Conservation (phyloP, 2,329 filamentous ascomycete genomes). For the Alternaria ventricosa region DNA sequence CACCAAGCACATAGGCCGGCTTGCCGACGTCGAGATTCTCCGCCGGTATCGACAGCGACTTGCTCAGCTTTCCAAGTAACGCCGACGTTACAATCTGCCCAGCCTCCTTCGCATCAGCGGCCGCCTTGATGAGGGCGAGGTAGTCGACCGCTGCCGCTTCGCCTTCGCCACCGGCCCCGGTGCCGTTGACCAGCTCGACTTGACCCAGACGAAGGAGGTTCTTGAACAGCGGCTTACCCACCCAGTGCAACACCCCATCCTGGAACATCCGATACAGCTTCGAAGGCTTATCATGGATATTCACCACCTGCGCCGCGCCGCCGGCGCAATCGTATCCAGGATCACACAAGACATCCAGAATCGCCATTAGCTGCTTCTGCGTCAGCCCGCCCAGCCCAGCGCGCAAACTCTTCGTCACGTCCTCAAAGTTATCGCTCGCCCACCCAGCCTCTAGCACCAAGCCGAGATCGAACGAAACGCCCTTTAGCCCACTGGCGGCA, state of each 20-base stretch:
- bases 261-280: slow-evolving; percentile 14
- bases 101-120: slow-evolving; percentile 9
- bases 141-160: slow-evolving; percentile 6
- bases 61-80: slow-evolving; percentile 9
- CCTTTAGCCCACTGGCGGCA: slow-evolving; percentile 6
- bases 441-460: slow-evolving; percentile 8
- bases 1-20: slow-evolving; percentile 17
- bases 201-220: slow-evolving; percentile 12
- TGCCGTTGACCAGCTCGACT: slow-evolving; percentile 9
- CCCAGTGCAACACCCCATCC: slow-evolving; percentile 9
- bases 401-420: slow-evolving; percentile 11
- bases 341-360: slow-evolving; percentile 10
- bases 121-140: slow-evolving; percentile 10
- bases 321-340: slow-evolving; percentile 3
- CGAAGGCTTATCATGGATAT: slow-evolving; percentile 9
- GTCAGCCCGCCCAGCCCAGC: slow-evolving; percentile 8
- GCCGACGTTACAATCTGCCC: slow-evolving; percentile 4
- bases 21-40: slow-evolving; percentile 11
- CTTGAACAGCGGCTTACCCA: slow-evolving; percentile 10
- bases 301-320: slow-evolving; percentile 6
- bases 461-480: slow-evolving; percentile 10
- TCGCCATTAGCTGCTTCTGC: slow-evolving; percentile 13
- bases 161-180: background rate
- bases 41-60: slow-evolving; percentile 8
- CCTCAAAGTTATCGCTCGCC: slow-evolving; percentile 11